These are phyloP conservation scores for Hemileccinum impolitum DNA, from an alignment of 768 basidiomycete genomes.

Conservation along the genomic window DNA sequence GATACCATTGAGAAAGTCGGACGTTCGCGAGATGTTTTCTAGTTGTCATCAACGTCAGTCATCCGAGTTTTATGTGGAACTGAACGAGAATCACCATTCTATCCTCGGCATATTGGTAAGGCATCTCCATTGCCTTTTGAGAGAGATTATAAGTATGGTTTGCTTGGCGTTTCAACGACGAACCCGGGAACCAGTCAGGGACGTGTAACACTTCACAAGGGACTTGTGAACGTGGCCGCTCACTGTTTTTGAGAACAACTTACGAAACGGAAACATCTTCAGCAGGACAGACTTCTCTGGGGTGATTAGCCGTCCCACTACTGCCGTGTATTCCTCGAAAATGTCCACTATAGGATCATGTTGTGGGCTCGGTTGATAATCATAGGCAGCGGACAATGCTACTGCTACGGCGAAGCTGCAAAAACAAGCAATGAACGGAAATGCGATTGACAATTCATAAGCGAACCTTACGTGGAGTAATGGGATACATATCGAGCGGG, in stretches of 20 bases:
- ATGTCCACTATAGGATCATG: slow-evolving; percentile 6
- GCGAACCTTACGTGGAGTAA: neutral
- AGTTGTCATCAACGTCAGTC: neutral
- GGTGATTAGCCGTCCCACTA: neutral
- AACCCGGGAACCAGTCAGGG: slow-evolving; percentile 21
- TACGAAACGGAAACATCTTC: slow-evolving; percentile 8
- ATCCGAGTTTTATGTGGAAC: neutral
- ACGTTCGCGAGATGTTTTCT: neutral
- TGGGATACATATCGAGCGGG: neutral
- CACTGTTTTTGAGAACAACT: neutral
- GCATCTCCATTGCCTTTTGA: neutral
- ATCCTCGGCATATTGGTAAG: slow-evolving; percentile 4
- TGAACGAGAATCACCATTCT: neutral
- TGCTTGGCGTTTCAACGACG: slow-evolving; percentile 1
- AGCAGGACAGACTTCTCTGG: slow-evolving; percentile 1
- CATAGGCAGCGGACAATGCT: slow-evolving; percentile 3
- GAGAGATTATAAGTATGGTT: neutral
- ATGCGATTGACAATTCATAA: neutral
- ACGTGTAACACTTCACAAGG: slow-evolving; percentile 17
- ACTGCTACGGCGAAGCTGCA: slow-evolving; percentile 6
- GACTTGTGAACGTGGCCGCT: slow-evolving; percentile 2
- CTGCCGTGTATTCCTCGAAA: neutral
- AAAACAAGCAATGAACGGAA: neutral
- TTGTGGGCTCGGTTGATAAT: slow-evolving; percentile 1
- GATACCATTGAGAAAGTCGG: slow-evolving; percentile 4